These are phyloP conservation scores for Aspergillus asperescens DNA, from an alignment of 495 filamentous ascomycete genomes.

Conservation along the genomic window DNA sequence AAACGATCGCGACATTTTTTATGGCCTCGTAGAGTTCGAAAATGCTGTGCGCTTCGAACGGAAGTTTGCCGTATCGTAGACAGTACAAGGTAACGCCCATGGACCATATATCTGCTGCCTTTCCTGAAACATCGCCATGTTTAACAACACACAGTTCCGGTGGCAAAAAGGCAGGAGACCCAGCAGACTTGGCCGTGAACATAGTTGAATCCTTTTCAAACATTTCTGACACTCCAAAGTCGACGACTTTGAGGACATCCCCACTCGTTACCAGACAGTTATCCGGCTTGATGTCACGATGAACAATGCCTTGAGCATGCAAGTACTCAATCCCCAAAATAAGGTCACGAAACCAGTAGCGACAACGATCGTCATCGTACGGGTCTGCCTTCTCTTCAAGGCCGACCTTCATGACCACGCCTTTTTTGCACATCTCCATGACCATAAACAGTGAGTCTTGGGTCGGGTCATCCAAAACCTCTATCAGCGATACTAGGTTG, in stretches of 20 bases:
- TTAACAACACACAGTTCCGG: conserved; percentile 86
- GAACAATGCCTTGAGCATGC: conserved; percentile 90
- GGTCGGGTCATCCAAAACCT: conserved; percentile 91
- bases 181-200: conserved; percentile 90
- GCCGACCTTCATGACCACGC: conserved; percentile 94
- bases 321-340: conserved; percentile 95
- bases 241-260: conserved; percentile 90
- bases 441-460: conserved; percentile 98
- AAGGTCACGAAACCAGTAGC: conserved; percentile 91
- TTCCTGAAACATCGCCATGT: conserved; percentile 84
- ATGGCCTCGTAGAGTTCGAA: conserved; percentile 89
- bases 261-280: conserved; percentile 88
- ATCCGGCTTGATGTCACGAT: conserved; percentile 97
- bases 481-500: conserved; percentile 87
- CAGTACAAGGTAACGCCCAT: conserved; percentile 97
- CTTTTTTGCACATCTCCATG: conserved; percentile 97
- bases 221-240: conserved; percentile 98
- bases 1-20: conserved; percentile 52
- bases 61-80: conserved; percentile 78
- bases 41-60: conserved; percentile 72
- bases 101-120: conserved; percentile 93
- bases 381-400: conserved; percentile 78
- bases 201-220: conserved; percentile 87
- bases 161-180: conserved; percentile 90
- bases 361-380: conserved; percentile 76